Conservation (phyloP, 2,329 filamentous ascomycete genomes). For the Claviceps pusilla region DNA sequence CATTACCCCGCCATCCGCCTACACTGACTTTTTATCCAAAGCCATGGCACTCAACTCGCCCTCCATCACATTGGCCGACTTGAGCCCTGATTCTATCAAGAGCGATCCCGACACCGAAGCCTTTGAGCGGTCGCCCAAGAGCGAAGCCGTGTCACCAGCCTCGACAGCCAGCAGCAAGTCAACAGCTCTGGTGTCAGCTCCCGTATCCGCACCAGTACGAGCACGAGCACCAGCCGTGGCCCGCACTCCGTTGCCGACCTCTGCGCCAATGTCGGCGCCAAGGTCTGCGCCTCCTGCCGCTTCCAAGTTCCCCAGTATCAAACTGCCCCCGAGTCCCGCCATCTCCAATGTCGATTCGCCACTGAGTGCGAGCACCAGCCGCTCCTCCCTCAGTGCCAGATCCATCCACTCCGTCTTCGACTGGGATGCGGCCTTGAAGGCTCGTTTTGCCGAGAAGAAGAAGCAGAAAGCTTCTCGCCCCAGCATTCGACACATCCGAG, state of each 20-base stretch:
- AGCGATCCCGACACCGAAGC: slow-evolving; percentile 42
- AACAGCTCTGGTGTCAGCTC: slow-evolving; percentile 19
- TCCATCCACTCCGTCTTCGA: slow-evolving; percentile 58
- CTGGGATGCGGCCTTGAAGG: slow-evolving; percentile 59
- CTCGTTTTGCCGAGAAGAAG: slow-evolving; percentile 45
- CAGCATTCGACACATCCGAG: slow-evolving; percentile 57
- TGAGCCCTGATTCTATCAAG: slow-evolving; percentile 33
- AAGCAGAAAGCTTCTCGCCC: slow-evolving; percentile 40
- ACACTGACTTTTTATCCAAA: slow-evolving; percentile 76
- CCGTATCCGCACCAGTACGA: too few relatives aligned
- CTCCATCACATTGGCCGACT: slow-evolving; percentile 36
- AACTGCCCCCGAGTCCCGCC: slow-evolving; percentile 62
- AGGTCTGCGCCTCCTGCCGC: slow-evolving; percentile 43
- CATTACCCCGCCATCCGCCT: slow-evolving; percentile 79
- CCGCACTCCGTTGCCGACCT: slow-evolving; percentile 36
- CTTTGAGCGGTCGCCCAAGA: slow-evolving; percentile 42
- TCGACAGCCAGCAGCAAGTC: slow-evolving; percentile 18
- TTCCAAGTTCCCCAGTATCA: slow-evolving; percentile 50
- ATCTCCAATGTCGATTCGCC: slow-evolving; percentile 56
- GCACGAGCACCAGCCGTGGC: slow-evolving; percentile 21
- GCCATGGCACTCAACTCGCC: slow-evolving; percentile 63
- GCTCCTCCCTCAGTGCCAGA: slow-evolving; percentile 61
- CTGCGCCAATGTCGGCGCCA: slow-evolving; percentile 27
- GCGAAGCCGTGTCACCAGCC: slow-evolving; percentile 33
- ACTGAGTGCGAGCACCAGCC: slow-evolving; percentile 40